phyloP scores from a whole-genome alignment of 2,329 filamentous ascomycete genomes.

The Trichoderma sp. region DNA sequence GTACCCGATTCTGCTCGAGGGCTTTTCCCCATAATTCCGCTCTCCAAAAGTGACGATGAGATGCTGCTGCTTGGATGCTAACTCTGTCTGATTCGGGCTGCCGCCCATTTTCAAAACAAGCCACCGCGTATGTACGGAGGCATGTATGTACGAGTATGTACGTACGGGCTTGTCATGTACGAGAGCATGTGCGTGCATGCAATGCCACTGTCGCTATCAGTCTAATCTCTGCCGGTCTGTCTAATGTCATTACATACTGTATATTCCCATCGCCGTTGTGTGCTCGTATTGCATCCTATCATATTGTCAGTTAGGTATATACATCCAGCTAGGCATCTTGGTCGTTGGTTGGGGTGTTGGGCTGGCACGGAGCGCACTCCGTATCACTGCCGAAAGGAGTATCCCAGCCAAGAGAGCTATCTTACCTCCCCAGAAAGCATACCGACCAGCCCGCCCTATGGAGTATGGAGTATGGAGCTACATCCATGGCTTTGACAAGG shows the following conservation, averaged over 20 bases:
- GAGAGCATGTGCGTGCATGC: neutral
- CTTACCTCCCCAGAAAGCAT: neutral
- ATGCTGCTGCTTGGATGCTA: neutral
- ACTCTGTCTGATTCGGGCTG: neutral
- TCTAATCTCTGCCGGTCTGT: neutral
- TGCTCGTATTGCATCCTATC: neutral
- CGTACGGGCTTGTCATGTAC: neutral
- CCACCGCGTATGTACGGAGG: neutral
- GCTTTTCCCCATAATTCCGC: slow-evolving; percentile 10
- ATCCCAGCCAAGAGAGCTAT: neutral
- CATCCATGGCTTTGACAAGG: neutral
- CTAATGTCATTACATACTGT: neutral
- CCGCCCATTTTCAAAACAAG: neutral
- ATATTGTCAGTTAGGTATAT: neutral
- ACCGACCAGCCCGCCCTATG: neutral
- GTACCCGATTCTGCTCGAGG: neutral
- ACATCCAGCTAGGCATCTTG: neutral
- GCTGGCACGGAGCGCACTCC: neutral
- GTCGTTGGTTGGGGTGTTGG: neutral
- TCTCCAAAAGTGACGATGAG: neutral
- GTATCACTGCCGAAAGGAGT: neutral
- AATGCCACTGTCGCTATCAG: slow-evolving; percentile 3
- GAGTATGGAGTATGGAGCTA: neutral
- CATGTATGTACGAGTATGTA: neutral
- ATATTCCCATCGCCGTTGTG: neutral